These are phyloP conservation scores for Berkeleyomyces rouxiae DNA, from an alignment of 2,329 filamentous ascomycete genomes.

Conservation along the genomic window DNA sequence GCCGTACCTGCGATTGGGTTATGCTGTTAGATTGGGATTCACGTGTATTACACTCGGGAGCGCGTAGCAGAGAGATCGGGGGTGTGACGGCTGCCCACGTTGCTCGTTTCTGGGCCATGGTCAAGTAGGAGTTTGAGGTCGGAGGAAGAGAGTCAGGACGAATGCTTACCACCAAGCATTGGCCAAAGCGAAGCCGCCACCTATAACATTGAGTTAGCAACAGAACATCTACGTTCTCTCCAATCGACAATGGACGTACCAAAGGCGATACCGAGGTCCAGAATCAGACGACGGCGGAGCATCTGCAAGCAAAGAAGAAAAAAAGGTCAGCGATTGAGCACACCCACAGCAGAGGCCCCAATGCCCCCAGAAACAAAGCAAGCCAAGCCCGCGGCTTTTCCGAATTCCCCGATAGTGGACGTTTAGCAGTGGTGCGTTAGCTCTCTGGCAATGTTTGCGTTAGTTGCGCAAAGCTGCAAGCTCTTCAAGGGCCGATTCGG, in stretches of 20 bases:
- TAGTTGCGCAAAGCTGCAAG: background rate
- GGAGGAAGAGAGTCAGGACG: background rate
- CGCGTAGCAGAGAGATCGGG: background rate
- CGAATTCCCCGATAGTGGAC: background rate
- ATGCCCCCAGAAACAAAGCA: background rate
- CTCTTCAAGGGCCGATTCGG: background rate
- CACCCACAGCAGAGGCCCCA: background rate
- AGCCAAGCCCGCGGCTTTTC: background rate
- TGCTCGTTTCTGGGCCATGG: background rate
- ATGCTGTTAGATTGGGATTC: background rate
- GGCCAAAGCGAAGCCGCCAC: conserved; percentile 36
- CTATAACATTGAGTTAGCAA: conserved; percentile 20
- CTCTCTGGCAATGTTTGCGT: background rate
- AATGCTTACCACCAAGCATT: conserved; percentile 39
- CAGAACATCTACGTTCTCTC: background rate
- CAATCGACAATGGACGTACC: conserved; percentile 27
- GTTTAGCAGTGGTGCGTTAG: background rate
- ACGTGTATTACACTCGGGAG: background rate
- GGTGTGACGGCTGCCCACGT: no score
- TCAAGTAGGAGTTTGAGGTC: background rate
- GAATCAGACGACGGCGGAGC: conserved; percentile 41
- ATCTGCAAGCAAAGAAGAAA: conserved; percentile 26
- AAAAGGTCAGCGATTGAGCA: conserved; percentile 5
- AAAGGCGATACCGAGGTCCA: conserved; percentile 38
- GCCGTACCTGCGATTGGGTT: conserved; percentile 34